These are phyloP conservation scores for Penicillium bialowiezense DNA, from an alignment of 495 filamentous ascomycete species.

Conservation along the genomic window DNA sequence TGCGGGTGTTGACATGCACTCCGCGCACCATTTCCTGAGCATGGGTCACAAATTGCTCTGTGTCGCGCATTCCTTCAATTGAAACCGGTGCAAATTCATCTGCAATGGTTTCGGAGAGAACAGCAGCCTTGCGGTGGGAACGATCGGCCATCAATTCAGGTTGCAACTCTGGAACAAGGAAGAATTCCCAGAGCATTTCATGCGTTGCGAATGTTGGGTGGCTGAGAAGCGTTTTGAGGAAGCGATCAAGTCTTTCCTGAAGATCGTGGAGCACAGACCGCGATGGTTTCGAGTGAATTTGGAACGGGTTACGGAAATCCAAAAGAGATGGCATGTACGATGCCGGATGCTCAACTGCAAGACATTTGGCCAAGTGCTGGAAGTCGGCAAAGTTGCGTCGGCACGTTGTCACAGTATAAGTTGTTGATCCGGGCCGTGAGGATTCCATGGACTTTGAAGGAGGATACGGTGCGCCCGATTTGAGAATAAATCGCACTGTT, in stretches of 20 bases:
- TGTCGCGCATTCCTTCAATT: constrained; percentile 75
- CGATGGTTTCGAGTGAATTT: constrained; percentile 88
- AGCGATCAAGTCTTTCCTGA: constrained; percentile 81
- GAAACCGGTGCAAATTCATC: constrained; percentile 80
- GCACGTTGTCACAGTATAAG: constrained; percentile 90
- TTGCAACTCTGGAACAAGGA: constrained; percentile 92
- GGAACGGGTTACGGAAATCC: constrained; percentile 81
- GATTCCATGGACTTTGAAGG: constrained; percentile 33
- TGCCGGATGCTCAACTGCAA: constrained; percentile 89
- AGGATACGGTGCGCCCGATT: constrained; percentile 68
- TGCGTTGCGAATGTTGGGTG: constrained; percentile 96
- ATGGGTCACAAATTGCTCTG: constrained; percentile 87
- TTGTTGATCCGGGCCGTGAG: constrained; percentile 46
- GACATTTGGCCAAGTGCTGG: constrained; percentile 80
- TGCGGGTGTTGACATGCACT: constrained; percentile 77
- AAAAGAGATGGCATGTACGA: constrained; percentile 87
- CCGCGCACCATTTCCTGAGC: constrained; percentile 84
- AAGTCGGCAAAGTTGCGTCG: constrained; percentile 88
- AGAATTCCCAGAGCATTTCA: constrained; percentile 99
- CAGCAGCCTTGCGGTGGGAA: constrained; percentile 79
- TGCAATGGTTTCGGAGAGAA: constrained; percentile 74
- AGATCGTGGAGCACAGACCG: constrained; percentile 82
- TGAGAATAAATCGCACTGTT: constrained; percentile 87
- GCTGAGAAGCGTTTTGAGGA: constrained; percentile 77
- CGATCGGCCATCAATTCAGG: constrained; percentile 86